Conservation (phyloP, 1,284 basidiomycete species). For the Mycena sp. region DNA sequence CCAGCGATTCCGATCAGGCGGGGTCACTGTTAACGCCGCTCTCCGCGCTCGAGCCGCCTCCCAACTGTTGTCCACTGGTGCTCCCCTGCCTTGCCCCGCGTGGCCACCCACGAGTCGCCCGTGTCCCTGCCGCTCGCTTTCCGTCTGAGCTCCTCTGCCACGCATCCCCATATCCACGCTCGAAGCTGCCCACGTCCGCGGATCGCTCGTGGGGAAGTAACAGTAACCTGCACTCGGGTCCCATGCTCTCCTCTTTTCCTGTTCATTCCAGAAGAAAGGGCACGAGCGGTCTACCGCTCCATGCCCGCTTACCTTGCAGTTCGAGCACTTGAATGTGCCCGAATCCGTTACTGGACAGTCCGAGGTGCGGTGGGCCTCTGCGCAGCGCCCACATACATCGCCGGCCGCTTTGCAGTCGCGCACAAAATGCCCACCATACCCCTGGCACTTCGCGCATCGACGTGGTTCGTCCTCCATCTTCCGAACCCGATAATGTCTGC, state of each 20-base stretch:
- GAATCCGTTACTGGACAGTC: neutral
- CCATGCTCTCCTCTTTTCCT: neutral
- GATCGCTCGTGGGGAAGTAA: conserved; percentile 3
- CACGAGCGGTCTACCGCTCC: neutral
- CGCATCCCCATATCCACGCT: too few species aligned
- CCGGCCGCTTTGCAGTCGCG: neutral
- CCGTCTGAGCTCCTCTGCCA: too few species aligned
- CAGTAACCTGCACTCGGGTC: neutral
- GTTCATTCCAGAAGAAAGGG: neutral
- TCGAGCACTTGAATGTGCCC: neutral
- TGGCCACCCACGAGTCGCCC: too few species aligned
- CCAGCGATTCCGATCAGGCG: too few species aligned
- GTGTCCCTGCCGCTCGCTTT: too few species aligned
- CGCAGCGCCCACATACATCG: neutral
- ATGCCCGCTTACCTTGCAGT: conserved; percentile 4
- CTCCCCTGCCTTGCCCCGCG: too few species aligned
- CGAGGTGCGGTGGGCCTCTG: neutral
- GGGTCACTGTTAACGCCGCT: too few species aligned
- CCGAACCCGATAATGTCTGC: neutral
- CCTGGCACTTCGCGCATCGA: conserved; percentile 6
- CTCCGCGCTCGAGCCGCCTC: too few species aligned
- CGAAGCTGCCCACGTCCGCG: conserved; percentile 1
- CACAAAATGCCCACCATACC: conserved; percentile 4
- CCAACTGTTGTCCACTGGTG: too few species aligned
- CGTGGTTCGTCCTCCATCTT: neutral